Evolutionary conservation across 2,329 filamentous ascomycete genomes (phyloP).

Genomic region (Rhynchosporium agropyri): DNA sequence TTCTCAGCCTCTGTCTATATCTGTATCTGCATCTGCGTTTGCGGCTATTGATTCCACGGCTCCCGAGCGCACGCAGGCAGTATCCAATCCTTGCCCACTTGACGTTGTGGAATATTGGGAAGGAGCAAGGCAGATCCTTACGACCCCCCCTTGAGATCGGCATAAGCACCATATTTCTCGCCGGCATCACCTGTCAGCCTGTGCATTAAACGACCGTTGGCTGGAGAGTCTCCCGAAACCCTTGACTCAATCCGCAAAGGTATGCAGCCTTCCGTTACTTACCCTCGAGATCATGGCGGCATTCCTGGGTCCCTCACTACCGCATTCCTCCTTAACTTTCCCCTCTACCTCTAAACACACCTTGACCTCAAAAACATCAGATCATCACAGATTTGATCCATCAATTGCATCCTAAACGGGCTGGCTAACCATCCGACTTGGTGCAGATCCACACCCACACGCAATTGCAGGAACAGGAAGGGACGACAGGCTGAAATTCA

Average conservation of each 20-base stretch:
- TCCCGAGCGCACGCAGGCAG: constrained; percentile 7
- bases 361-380: constrained; percentile 26
- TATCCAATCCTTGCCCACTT: constrained; percentile 14
- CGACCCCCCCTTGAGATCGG: constrained; percentile 22
- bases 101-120: constrained; percentile 17
- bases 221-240: constrained; percentile 35
- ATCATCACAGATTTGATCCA: constrained; percentile 23
- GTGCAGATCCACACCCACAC: constrained; percentile 20
- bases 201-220: constrained; percentile 32
- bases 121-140: constrained; percentile 6
- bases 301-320: constrained; percentile 35
- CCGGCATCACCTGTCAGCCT: constrained; percentile 29
- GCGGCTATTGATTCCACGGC: constrained; percentile 15
- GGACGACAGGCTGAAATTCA: constrained; percentile 18
- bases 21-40: constrained; percentile 1
- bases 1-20: no score
- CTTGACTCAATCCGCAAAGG: constrained; percentile 30
- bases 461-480: constrained; percentile 15
- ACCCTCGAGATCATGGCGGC: constrained; percentile 30
- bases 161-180: constrained; percentile 27
- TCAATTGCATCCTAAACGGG: constrained; percentile 18
- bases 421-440: constrained; percentile 25
- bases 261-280: constrained; percentile 34
- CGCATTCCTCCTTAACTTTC: constrained; percentile 26
- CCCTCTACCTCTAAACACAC: constrained; percentile 12